Percentiles rank a stretch among this genome's conserved stretches.
phyloP scores from a whole-genome alignment of 805 yeast species.

The Candida silvatica region DNA sequence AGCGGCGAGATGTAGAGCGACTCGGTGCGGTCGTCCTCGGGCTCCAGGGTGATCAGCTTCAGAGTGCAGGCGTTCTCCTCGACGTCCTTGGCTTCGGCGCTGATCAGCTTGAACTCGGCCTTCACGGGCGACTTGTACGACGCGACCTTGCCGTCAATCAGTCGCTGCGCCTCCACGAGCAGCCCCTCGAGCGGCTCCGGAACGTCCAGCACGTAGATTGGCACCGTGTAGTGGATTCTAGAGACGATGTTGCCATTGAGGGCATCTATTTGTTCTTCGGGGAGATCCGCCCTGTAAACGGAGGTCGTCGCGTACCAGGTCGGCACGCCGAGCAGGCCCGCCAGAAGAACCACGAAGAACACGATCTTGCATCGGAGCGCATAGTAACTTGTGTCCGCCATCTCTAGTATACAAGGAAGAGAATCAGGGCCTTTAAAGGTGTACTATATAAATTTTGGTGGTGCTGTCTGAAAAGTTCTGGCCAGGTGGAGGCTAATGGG shows the following conservation, averaged over 20 bases:
- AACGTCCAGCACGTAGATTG: slow-evolving; percentile 31
- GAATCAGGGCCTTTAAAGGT: no score
- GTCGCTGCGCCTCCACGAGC: slow-evolving; percentile 26
- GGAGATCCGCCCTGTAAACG: slow-evolving; percentile 54
- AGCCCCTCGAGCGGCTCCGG: slow-evolving; percentile 25
- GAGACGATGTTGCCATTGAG: slow-evolving; percentile 12
- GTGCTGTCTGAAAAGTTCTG: no score
- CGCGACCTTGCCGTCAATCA: slow-evolving; percentile 22
- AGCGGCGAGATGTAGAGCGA: slow-evolving; percentile 28
- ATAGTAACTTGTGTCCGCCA: no score
- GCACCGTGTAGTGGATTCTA: slow-evolving; percentile 28
- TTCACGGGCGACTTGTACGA: slow-evolving; percentile 14
- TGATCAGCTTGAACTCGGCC: slow-evolving; percentile 25
- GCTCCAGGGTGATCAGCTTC: slow-evolving; percentile 5
- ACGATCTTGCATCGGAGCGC: slow-evolving; percentile 12
- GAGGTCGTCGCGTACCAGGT: slow-evolving; percentile 53
- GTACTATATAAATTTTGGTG: no score
- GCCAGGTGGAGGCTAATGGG: no score
- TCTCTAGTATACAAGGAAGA: no score
- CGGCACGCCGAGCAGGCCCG: slow-evolving; percentile 42
- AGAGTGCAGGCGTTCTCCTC: slow-evolving; percentile 26
- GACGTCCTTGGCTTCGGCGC: slow-evolving; percentile 16
- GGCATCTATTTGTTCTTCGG: slow-evolving; percentile 31
- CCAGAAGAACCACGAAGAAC: slow-evolving; percentile 17
- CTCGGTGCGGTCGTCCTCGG: slow-evolving; percentile 12